Base-by-base conservation (phyloP, 2,329 filamentous ascomycete species). In the Trichophyton schoenleinii region DNA sequence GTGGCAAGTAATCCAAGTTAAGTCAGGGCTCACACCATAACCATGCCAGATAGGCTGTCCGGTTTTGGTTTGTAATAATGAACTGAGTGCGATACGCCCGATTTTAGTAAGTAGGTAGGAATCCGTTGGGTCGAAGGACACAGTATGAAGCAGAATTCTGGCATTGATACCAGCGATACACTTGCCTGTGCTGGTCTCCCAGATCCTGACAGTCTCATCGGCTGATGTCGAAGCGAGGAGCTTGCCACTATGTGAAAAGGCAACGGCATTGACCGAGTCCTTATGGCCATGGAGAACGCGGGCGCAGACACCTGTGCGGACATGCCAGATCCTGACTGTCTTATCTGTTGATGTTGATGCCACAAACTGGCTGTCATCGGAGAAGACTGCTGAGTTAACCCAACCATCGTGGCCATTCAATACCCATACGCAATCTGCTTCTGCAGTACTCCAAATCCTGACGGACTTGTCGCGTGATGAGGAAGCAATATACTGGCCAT, bases 391-490 rank as follows among this genome's bases (percentile, higher is more conserved):
- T 1, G 41, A 60, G 9, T 9, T 7, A 25, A 49, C 15, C 8
- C 13, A 15, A 20, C 44, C n/a, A n/a, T 36, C 9, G 6, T 36
- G 28, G 18, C 28, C 18, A 18, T 36, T 15, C n/a, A 58, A 15
- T 36, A n/a, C 36, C 28, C n/a, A n/a, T 20, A 28, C 3, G 11
- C 20, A 34, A 1, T 28, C 15, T 58, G 86, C 88, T 1, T 87
- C 89, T 64, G 87, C 81, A 71, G 96, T 88, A 69, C 95, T 90
- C 91, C 92, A 99, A 3, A 95, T 88, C 72, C 96, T 97, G 57
- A 97, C 77, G 0, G 94, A 97, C 1, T 89, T 94, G 71, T 97
- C 94, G 72, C 95, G 95, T 64, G 87, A 91, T 1, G 83, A 87
- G 34, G 89, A 95, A 15, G 95, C 91, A 3, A 97, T 77, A 31